Evolutionary conservation across 192 early-diverging fungal genomes (phyloP), one percentile per base, ranked within the genome.

Genomic region (Rhizophagus clarus): DNA sequence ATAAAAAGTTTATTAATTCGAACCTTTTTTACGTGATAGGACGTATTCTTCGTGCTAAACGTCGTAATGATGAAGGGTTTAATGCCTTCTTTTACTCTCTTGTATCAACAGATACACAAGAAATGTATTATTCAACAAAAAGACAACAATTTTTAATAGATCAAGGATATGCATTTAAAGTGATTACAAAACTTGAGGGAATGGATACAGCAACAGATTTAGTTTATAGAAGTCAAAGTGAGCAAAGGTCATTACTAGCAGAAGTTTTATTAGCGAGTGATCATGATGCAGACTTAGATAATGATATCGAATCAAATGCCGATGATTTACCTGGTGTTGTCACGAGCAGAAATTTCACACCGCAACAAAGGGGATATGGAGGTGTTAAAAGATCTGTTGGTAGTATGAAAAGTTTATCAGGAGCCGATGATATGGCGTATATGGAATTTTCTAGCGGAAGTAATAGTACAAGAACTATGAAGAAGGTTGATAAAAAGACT

Each of bases 141-240:
- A 91, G 97, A 26, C 98, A 99, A 85, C 98, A 99, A 85, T 99
- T 99, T 85, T 84, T 99, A 80, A 96, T 99, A 67, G 97, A 99
- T 86, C 98, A 99, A 83, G 98, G 98, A 0, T 99, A 99, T 85
- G 92, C 96, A n/a, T 99, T 98, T 88, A 98, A 98, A 86, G 94
- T 98, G 42, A 99, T 99, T 79, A 98, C 97, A 45, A 90, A 95
- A 31, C 88, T 99, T 56, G 97, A 97, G 77, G 97, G 97, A 11
- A 95, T 97, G 88, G 95, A 96, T 14, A 90, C 85, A 29, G 91
- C 92, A 61, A 87, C 90, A 1, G 90, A 91, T 29, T 84, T 98
- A 20, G 95, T 94, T 0, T 98, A 95, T 72, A 83, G 88, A 72
- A 91, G 91, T 3, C 84, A 88, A 20, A 82, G 89, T 24, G 89